A percentile compares a stretch with the other conserved stretches of the same genome.
Conservation (phyloP, 2,329 filamentous ascomycete species). For the Penicillium janthinellum region DNA sequence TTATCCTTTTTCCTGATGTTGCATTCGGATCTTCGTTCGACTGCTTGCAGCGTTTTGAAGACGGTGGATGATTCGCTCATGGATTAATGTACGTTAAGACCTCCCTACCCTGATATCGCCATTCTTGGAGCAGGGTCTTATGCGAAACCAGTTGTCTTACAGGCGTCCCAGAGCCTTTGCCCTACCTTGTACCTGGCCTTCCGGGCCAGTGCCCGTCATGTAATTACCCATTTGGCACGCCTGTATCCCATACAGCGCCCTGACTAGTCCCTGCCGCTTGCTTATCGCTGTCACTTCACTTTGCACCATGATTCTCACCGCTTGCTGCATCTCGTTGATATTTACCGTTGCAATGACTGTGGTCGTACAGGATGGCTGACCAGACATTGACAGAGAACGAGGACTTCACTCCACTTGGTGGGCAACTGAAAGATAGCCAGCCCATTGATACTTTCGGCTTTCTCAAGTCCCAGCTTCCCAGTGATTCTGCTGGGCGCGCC, state of each 20-base stretch:
- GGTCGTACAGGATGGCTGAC: constrained; percentile 31
- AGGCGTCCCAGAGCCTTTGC: constrained; percentile 44
- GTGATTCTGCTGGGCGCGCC: constrained; percentile 35
- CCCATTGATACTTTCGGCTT: constrained; percentile 41
- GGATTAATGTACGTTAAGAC: constrained; percentile 54
- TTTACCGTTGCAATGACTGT: constrained; percentile 14
- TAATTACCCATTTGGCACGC: constrained; percentile 37
- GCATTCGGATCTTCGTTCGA: constrained; percentile 42
- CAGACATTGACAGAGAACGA: constrained; percentile 42
- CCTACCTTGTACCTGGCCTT: constrained; percentile 33
- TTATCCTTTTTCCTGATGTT: constrained; percentile 30
- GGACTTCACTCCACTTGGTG: constrained; percentile 51
- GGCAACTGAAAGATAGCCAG: constrained; percentile 38
- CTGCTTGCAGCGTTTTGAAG: constrained; percentile 38
- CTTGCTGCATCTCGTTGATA: constrained; percentile 16
- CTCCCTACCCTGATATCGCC: constrained; percentile 49
- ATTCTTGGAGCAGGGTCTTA: constrained; percentile 43
- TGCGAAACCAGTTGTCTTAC: constrained; percentile 51
- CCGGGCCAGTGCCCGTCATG: constrained; percentile 31
- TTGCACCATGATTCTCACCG: constrained; percentile 11
- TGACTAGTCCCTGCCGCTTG: constrained; percentile 4
- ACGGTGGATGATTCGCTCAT: constrained; percentile 38
- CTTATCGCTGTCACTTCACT: not conserved
- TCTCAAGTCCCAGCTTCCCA: constrained; percentile 38
- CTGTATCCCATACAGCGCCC: constrained; percentile 28